Percentiles rank a stretch among this genome's conserved stretches.
These are phyloP conservation scores for Helotiales sp. DNA, from an alignment of 2,329 filamentous ascomycete genomes.

Conservation along the genomic window DNA sequence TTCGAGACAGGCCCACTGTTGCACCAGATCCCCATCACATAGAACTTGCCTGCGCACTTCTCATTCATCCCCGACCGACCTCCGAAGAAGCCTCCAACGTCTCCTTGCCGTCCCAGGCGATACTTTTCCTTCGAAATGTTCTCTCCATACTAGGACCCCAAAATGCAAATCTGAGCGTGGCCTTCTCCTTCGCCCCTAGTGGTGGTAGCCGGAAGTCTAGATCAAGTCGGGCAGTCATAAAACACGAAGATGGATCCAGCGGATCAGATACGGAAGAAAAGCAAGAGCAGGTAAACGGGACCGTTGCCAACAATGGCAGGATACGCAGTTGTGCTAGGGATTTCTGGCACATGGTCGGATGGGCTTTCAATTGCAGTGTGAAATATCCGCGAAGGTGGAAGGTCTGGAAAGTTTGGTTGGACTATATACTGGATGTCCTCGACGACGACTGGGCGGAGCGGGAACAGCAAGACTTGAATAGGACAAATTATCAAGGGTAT, in stretches of 20 bases:
- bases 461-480: constrained; percentile 6
- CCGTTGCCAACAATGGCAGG: constrained; percentile 66
- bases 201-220: constrained; percentile 34
- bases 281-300: constrained; percentile 58
- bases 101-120: constrained; percentile 67
- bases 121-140: constrained; percentile 72
- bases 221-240: constrained; percentile 38
- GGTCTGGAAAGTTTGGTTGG: constrained; percentile 80
- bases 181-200: constrained; percentile 67
- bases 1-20: constrained; percentile 53
- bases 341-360: constrained; percentile 88
- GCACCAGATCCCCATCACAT: constrained; percentile 76
- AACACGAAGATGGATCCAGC: constrained; percentile 46
- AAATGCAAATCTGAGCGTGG: constrained; percentile 70
- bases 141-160: constrained; percentile 69
- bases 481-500: too few relatives aligned
- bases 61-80: constrained; percentile 81
- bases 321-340: constrained; percentile 80
- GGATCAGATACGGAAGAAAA: constrained; percentile 50
- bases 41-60: constrained; percentile 77
- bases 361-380: constrained; percentile 90
- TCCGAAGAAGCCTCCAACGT: constrained; percentile 69
- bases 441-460: constrained; percentile 55
- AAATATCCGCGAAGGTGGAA: constrained; percentile 76
- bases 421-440: constrained; percentile 78